A percentile compares a stretch with the other conserved stretches of the same genome.
Conservation (phyloP, 495 filamentous ascomycete species). For the Aspergillus nidulans region DNA sequence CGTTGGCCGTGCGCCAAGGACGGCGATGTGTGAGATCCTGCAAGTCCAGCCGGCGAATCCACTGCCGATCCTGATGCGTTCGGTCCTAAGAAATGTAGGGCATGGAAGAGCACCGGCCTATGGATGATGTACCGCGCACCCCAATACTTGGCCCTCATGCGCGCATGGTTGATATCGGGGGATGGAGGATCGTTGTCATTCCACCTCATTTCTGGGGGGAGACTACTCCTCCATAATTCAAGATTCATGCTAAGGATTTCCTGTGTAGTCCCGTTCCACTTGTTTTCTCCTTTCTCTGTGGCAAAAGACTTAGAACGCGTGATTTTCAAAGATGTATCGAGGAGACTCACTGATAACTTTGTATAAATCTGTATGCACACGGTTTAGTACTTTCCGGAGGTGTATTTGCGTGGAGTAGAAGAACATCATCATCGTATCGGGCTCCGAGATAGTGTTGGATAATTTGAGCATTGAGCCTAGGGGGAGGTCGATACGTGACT, state of each 20-base stretch:
- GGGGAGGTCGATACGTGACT: constrained; percentile 64
- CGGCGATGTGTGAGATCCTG: constrained; percentile 22
- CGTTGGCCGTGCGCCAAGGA: constrained; percentile 24
- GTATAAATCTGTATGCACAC: constrained; percentile 76
- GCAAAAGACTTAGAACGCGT: neutral
- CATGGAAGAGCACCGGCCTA: constrained; percentile 68
- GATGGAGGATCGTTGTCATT: constrained; percentile 62
- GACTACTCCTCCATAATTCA: constrained; percentile 43
- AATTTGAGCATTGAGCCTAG: constrained; percentile 33
- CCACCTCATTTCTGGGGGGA: constrained; percentile 56
- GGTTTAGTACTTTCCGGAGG: constrained; percentile 78
- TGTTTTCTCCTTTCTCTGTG: constrained; percentile 23
- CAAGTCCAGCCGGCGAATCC: constrained; percentile 29
- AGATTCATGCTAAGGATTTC: constrained; percentile 45
- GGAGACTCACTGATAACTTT: constrained; percentile 49
- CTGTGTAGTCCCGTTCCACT: constrained; percentile 32
- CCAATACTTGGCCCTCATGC: constrained; percentile 90
- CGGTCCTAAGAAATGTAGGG: constrained; percentile 48
- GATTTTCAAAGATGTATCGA: neutral
- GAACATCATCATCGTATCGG: constrained; percentile 54
- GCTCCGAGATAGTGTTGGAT: constrained; percentile 30
- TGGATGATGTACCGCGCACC: constrained; percentile 88
- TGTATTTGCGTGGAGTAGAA: constrained; percentile 85
- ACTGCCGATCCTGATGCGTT: constrained; percentile 24
- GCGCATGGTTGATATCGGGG: constrained; percentile 72